Evolutionary conservation across 768 basidiomycete genomes (phyloP), one percentile per base, ranked within the genome.

Genomic region (Xerocomus brunneocitrinus): DNA sequence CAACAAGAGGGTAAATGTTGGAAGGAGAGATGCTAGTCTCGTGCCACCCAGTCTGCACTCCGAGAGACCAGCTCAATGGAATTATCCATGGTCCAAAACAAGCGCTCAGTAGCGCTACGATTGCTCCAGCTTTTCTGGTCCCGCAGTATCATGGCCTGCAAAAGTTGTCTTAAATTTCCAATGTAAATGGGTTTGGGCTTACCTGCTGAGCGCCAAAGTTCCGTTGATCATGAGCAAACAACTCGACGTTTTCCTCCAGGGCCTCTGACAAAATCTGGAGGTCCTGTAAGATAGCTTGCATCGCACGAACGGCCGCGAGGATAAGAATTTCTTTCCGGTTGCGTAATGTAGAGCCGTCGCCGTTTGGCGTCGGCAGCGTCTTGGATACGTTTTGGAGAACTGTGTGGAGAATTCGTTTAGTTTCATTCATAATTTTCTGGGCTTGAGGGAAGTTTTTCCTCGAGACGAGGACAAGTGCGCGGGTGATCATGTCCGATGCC

Each of bases 171-270:
- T 13, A 39, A 32, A 55, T 56, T 27, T 8, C 31, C 38, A 41
- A 41, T 8, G 5, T 2, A 22, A 41, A 28, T 2, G 22, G n/a
- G 5, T 1, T 8, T 12, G 1, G 42, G 71, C 76, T 52, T 58
- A 92, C 92, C 84, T 97, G 97, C 68, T 99, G 97, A 52, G 97
- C 95, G 50, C 92, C 94, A 70, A 93, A 94, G 71, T 97, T 97
- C 52, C 95, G 79, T 65, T 94, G 89, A 69, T 95, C 92, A 65
- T 90, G 85, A 31, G 90, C 93, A 73, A 99, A 99, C 70, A 90
- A 63, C 53, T 93, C 92, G 8, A 90, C 84, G 62, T 94, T 91
- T 64, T 97, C 90, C 47, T 93, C 91, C 56, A 97, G 72, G 13
- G 92, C 94, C 66, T 97, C 95, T 1, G 84, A 79, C 52, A 98